Base-by-base conservation (phyloP, 108 stramenopile genomes). In the Conticribra guillardii region DNA sequence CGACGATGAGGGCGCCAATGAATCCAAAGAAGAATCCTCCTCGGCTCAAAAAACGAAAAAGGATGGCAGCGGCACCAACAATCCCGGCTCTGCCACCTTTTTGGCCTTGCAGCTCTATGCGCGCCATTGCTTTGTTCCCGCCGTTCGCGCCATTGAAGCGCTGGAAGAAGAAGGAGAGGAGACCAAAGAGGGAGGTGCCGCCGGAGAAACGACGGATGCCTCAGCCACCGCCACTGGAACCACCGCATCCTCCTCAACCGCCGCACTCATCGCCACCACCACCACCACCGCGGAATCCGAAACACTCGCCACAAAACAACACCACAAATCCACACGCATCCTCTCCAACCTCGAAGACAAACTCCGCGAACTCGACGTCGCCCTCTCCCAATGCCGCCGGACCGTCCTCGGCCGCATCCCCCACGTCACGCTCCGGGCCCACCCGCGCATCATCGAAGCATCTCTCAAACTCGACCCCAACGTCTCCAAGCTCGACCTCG, bases 51-150 rank as follows among this genome's bases (percentile, higher is more conserved):
- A 16, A 27, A 47, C 26, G 7, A 62, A 60, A 53, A 32, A 24
- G 21, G 54, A 57, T 29, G 57, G 0, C 52, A 18, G 5, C 33
- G 49, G 15, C 24, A 11, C 48, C 59, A 34, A n/a, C 33, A 56
- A 56, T 33, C 31, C 64, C n/a, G 73, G 73, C 1, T 76, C 74
- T 23, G 71, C 61, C 45, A 76, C 79, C 23, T 76, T 83, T 29
- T 65, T 74, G 4, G 69, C 89, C 3, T 57, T 93, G 55, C 89
- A 90, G 56, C 56, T 89, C 44, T 90, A 87, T 70, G 88, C 92
- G 1, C 77, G 89, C 1, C 88, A 93, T 62, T 83, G 87, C 71
- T 93, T 93, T 56, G 69, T 87, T 46, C 92, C 92, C 17, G 86
- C 92, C 45, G 79, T 93, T 11, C 79, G 76, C 26, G 73, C 80